phyloP scores from a whole-genome alignment of 176 grass and related monocot species.

The Thinopyrum elongatum region DNA sequence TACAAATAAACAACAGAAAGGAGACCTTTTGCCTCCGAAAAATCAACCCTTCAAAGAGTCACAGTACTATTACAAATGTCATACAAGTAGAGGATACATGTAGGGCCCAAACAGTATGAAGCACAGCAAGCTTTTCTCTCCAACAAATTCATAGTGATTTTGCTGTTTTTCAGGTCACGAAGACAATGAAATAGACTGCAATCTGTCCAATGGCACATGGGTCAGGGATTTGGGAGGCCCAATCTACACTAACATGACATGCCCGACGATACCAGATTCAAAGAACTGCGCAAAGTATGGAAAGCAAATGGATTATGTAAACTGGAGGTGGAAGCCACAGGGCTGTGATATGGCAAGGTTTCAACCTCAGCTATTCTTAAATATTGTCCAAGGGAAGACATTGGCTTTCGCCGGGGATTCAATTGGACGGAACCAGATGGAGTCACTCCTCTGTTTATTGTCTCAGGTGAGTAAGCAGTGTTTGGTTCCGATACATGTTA shows the following conservation, averaged over 20 bases:
- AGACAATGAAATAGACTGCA: conserved; percentile 20
- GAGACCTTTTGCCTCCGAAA: neutral
- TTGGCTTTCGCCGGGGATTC: conserved; percentile 68
- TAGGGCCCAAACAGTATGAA: conserved; percentile 1
- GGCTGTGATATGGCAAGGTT: conserved; percentile 53
- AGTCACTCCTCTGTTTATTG: conserved; percentile 68
- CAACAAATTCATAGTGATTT: conserved; percentile 15
- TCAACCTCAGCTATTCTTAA: conserved; percentile 46
- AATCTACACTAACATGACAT: conserved; percentile 51
- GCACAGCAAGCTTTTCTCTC: neutral
- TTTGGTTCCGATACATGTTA: neutral
- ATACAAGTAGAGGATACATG: neutral
- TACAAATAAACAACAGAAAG: conserved; percentile 11
- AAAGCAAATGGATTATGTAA: conserved; percentile 56
- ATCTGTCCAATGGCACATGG: conserved; percentile 59
- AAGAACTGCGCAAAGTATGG: conserved; percentile 63
- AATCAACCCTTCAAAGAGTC: neutral
- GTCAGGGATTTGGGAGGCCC: conserved; percentile 38
- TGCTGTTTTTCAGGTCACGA: neutral
- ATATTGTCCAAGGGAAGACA: conserved; percentile 44
- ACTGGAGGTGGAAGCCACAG: conserved; percentile 61
- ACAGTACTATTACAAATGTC: neutral
- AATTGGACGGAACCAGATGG: conserved; percentile 65
- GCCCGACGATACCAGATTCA: conserved; percentile 42
- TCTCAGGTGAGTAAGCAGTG: conserved; percentile 34